A percentile compares a stretch with the other conserved stretches of the same genome.
Conservation (phyloP, 805 yeast species). For the Allodekkera sacchari region DNA sequence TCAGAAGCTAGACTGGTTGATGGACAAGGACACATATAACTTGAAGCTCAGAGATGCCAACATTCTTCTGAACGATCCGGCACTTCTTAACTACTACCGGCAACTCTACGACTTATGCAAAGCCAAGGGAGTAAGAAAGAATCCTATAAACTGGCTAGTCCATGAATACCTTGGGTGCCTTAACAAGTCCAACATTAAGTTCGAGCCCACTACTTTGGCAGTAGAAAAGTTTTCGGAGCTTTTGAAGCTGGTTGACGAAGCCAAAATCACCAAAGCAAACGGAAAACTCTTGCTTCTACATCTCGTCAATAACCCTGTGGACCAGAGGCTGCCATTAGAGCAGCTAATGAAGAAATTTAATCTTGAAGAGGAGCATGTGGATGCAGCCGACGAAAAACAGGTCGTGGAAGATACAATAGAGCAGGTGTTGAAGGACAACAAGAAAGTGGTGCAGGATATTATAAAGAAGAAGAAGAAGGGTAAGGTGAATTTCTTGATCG, state of each 20-base stretch:
- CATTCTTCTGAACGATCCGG: conserved; percentile 46
- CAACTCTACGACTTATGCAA: conserved; percentile 28
- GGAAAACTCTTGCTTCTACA: conserved; percentile 61
- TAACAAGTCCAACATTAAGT: conserved; percentile 36
- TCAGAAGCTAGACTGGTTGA: conserved; percentile 31
- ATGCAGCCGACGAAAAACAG: conserved; percentile 23
- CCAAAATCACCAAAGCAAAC: conserved; percentile 52
- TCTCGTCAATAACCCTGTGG: conserved; percentile 41
- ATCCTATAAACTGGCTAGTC: conserved; percentile 65
- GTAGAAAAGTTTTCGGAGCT: conserved; percentile 45
- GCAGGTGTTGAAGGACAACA: conserved; percentile 32
- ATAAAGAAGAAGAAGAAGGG: conserved; percentile 47
- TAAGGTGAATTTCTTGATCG: conserved; percentile 71
- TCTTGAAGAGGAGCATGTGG: conserved; percentile 31
- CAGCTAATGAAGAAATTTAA: conserved; percentile 49
- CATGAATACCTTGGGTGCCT: conserved; percentile 73
- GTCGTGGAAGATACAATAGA: conserved; percentile 23
- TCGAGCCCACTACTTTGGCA: conserved; percentile 27
- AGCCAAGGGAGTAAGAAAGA: conserved; percentile 29
- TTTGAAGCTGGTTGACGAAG: conserved; percentile 36
- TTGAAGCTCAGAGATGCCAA: conserved; percentile 69
- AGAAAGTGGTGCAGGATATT: conserved; percentile 50
- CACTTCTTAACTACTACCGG: conserved; percentile 45
- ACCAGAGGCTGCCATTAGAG: conserved; percentile 25
- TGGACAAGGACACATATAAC: conserved; percentile 42